Conservation (phyloP, 495 filamentous ascomycete species). For the Entonaema liquescens region DNA sequence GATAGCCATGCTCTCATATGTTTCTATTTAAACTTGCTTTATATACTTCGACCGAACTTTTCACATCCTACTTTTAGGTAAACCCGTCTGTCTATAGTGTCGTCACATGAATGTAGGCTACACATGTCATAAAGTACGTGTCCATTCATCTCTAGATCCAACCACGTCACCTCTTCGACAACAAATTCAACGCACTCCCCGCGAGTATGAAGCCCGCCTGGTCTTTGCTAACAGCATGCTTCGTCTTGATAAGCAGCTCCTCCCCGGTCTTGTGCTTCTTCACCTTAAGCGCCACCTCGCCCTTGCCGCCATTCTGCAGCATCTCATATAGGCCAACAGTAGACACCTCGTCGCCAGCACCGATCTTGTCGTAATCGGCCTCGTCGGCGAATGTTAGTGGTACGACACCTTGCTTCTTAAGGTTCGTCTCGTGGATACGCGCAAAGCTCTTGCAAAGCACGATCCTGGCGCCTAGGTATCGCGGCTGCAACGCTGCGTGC, state of each 20-base stretch:
- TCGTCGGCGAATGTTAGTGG: conserved; percentile 88
- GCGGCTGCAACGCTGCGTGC: conserved; percentile 95
- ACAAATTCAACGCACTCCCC: conserved; percentile 90
- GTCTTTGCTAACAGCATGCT: conserved; percentile 84
- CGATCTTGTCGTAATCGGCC: conserved; percentile 84
- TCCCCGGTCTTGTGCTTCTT: conserved; percentile 69
- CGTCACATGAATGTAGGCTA: not conserved
- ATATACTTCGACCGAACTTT: conserved; percentile 3
- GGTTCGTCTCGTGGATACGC: conserved; percentile 96
- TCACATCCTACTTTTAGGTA: conserved; percentile 5
- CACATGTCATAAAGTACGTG: not conserved
- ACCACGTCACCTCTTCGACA: conserved; percentile 62
- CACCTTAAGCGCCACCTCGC: conserved; percentile 74
- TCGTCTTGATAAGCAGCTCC: conserved; percentile 66
- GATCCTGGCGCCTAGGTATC: conserved; percentile 88
- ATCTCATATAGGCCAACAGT: conserved; percentile 86
- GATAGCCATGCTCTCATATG: not conserved
- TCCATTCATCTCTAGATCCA: not conserved
- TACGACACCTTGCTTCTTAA: conserved; percentile 98
- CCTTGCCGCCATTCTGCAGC: conserved; percentile 78
- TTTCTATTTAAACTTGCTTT: conserved; percentile 12
- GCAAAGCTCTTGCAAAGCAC: conserved; percentile 94
- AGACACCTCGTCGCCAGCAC: conserved; percentile 79
- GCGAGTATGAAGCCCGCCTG: conserved; percentile 92
- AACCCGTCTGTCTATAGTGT: not conserved